phyloP scores from a whole-genome alignment of 371 early-diverging fungal species.

The Apophysomyces sp. region DNA sequence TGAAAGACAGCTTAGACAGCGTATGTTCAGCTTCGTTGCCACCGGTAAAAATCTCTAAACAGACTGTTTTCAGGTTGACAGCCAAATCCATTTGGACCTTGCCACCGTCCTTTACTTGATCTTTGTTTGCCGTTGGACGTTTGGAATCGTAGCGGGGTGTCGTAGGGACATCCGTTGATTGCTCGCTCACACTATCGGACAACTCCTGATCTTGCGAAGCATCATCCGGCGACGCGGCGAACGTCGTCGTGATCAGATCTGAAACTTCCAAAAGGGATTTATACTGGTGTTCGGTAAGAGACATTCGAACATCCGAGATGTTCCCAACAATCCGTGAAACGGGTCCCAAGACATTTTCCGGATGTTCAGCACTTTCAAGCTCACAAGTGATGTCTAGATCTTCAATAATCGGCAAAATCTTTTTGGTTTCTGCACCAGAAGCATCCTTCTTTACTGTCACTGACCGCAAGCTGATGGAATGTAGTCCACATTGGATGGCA shows the following conservation, averaged over 20 bases:
- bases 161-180: background rate
- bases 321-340: slow-evolving; percentile 60
- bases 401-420: slow-evolving; percentile 75
- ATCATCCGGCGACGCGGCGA: slow-evolving; percentile 35
- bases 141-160: background rate
- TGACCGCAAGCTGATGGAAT: slow-evolving; percentile 69
- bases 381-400: slow-evolving; percentile 78
- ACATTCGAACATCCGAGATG: slow-evolving; percentile 78
- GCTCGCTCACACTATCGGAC: background rate
- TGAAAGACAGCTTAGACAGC: slow-evolving; percentile 57
- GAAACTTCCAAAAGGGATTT: slow-evolving; percentile 67
- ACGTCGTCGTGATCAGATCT: slow-evolving; percentile 57
- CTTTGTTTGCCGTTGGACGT: background rate
- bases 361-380: slow-evolving; percentile 41
- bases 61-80: slow-evolving; percentile 24
- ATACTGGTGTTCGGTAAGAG: slow-evolving; percentile 81
- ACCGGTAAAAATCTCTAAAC: slow-evolving; percentile 56
- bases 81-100: slow-evolving; percentile 18
- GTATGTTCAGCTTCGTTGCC: slow-evolving; percentile 38
- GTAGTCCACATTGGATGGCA: slow-evolving; percentile 66
- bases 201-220: background rate
- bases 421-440: slow-evolving; percentile 12
- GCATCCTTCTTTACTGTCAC: slow-evolving; percentile 33
- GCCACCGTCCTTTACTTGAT: background rate
- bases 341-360: slow-evolving; percentile 29